phyloP scores from a whole-genome alignment of 495 filamentous ascomycete genomes.

The Rostrohypoxylon terebratum region DNA sequence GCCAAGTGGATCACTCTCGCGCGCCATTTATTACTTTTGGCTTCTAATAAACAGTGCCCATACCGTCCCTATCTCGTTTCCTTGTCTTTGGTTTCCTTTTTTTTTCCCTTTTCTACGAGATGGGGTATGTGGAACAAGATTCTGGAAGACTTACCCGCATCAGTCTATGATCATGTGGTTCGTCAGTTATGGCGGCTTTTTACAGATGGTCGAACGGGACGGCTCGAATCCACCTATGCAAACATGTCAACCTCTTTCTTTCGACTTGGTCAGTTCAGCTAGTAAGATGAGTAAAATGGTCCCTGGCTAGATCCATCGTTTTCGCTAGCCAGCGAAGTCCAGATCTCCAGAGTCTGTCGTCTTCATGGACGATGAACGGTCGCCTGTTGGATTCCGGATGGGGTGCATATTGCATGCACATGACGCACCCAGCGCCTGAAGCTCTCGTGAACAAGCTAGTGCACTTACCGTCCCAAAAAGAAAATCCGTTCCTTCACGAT shows the following conservation, averaged over 20 bases:
- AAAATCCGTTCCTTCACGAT: constrained; percentile 35
- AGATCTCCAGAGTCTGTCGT: constrained; percentile 22
- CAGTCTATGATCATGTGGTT: constrained; percentile 46
- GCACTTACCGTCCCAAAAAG: constrained; percentile 29
- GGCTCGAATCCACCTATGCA: constrained; percentile 40
- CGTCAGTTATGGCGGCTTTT: constrained; percentile 27
- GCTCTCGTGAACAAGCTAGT: constrained; percentile 39
- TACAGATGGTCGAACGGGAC: constrained; percentile 30
- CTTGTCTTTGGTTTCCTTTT: constrained; percentile 24
- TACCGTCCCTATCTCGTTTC: constrained; percentile 9
- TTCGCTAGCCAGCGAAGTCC: constrained; percentile 29
- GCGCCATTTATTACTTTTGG: constrained; percentile 42
- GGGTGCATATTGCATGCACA: constrained; percentile 37
- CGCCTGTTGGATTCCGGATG: constrained; percentile 34
- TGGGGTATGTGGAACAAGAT: constrained; percentile 33
- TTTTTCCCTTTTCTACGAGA: constrained; percentile 24
- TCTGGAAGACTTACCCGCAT: constrained; percentile 48
- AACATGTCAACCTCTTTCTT: constrained; percentile 13
- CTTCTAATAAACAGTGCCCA: constrained; percentile 41
- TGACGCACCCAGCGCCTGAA: constrained; percentile 26
- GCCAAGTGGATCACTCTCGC: constrained; percentile 31
- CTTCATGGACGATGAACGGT: constrained; percentile 18
- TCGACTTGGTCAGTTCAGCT: constrained; percentile 24
- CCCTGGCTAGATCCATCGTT: constrained; percentile 39
- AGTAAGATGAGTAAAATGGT: too few species aligned